Base-by-base conservation (phyloP, 306 rosid genomes). In the Trifolium subterraneum region DNA sequence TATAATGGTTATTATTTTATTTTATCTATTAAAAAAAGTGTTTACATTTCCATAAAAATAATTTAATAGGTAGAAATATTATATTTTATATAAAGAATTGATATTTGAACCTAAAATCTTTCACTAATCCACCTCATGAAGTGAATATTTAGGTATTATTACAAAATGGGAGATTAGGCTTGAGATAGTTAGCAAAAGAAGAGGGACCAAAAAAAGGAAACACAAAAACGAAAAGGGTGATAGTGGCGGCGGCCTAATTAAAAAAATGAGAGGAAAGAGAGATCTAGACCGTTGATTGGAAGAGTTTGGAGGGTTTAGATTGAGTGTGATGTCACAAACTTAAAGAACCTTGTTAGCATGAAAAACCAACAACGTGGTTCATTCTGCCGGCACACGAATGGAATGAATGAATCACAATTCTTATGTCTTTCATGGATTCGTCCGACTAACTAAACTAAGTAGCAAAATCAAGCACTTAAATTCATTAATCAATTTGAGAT, bases 181-280 rank as follows among this genome's bases (percentile, higher is more conserved):
- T 22, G 25, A 22, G 25, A 22, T 59, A 13, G 64, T 59, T 59
- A 27, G 16, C 16, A 29, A 25, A 23, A 12, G n/a, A 56, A 56
- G 33, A 31, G 19, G 15, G 61, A 65, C 23, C 36, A 38, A n/a
- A n/a, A n/a, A 48, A 48, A 3, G n/a, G 18, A 48, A 47, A 15
- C 15, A 15, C 9, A 48, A 15, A 12, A 71, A 36, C 18, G 20
- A 25, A 42, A 38, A 61, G 75, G 74, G 66, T 12, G 2, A 10
- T 11, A 18, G 82, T 62, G 76, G 88, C 66, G 91, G 89, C 89
- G 90, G 76, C 95, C 87, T 19, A 36, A 55, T 71, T 71, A 78
- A 72, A 67, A 83, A 78, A n/a, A n/a, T n/a, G 76, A 47, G 11
- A 19, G 79, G 41, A 76, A 20, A 51, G 71, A 5, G 51, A 74